Percentiles rank a stretch among this genome's conserved stretches.
These are phyloP conservation scores for Lepiota venenata DNA, from an alignment of 768 basidiomycete genomes.

Conservation along the genomic window DNA sequence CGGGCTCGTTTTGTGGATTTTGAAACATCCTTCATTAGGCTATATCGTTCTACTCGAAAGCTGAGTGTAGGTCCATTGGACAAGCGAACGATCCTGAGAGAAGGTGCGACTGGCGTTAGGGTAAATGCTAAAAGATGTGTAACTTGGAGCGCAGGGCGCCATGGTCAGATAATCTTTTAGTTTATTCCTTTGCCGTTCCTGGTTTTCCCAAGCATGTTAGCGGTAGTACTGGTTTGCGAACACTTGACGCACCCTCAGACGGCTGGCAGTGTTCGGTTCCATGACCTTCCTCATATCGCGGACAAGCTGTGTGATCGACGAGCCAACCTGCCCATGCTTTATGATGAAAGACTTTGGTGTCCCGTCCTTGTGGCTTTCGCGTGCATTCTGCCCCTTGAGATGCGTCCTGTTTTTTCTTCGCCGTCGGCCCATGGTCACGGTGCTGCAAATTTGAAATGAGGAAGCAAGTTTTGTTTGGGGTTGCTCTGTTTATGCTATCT, in stretches of 20 bases:
- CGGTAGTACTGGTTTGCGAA: neutral
- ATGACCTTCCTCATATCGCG: constrained; percentile 92
- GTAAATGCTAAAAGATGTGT: constrained; percentile 94
- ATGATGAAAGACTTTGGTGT: constrained; percentile 93
- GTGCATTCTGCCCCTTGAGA: constrained; percentile 53
- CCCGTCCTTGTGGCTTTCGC: constrained; percentile 28
- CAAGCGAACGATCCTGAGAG: constrained; percentile 81
- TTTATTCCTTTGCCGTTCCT: constrained; percentile 91
- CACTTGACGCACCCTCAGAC: constrained; percentile 64
- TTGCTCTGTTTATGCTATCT: neutral
- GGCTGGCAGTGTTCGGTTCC: constrained; percentile 96
- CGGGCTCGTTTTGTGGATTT: constrained; percentile 62
- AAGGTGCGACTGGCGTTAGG: constrained; percentile 80
- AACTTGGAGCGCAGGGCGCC: constrained; percentile 85
- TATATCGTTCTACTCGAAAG: constrained; percentile 91
- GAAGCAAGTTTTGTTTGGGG: neutral
- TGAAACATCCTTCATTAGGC: constrained; percentile 81
- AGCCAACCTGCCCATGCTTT: constrained; percentile 92
- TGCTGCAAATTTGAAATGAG: constrained; percentile 7
- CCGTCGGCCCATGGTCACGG: constrained; percentile 51
- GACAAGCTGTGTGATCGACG: constrained; percentile 83
- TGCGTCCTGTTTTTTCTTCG: constrained; percentile 81
- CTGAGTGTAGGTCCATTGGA: constrained; percentile 92
- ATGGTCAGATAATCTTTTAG: constrained; percentile 93
- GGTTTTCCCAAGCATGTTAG: constrained; percentile 14